A percentile compares a stretch with the other conserved stretches of the same genome.
phyloP scores from a whole-genome alignment of 192 early-diverging fungal species.

The Backusella tarrabulga region DNA sequence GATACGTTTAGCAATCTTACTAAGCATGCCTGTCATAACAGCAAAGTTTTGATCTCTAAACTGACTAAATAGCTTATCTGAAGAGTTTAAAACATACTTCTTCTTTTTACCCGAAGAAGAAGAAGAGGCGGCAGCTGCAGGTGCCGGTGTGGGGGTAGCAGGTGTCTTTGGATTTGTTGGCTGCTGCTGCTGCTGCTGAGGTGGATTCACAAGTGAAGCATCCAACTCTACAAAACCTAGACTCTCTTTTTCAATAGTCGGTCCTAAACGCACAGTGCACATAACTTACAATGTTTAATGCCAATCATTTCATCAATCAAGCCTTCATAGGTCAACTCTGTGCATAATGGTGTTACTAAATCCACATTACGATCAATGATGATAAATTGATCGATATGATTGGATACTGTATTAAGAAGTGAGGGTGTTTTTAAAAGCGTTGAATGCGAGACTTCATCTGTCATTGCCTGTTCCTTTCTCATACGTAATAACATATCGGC shows the following conservation, averaged over 20 bases:
- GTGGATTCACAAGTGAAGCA: constrained; percentile 50
- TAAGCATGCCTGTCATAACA: constrained; percentile 80
- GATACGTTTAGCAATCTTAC: constrained; percentile 79
- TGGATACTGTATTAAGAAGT: constrained; percentile 51
- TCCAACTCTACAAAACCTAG: constrained; percentile 78
- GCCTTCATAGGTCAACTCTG: constrained; percentile 96
- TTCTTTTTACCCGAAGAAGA: constrained; percentile 56
- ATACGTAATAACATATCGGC: constrained; percentile 81
- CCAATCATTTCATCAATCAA: constrained; percentile 93
- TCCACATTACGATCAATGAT: constrained; percentile 92
- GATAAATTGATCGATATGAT: constrained; percentile 77
- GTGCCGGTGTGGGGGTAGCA: constrained; percentile 21
- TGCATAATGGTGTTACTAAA: constrained; percentile 88
- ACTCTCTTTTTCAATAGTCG: not conserved
- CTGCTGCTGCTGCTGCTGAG: constrained; percentile 12
- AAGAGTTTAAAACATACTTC: constrained; percentile 78
- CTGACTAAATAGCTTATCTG: constrained; percentile 77
- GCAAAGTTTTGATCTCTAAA: constrained; percentile 91
- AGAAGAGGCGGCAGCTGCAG: constrained; percentile 22
- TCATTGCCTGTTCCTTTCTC: constrained; percentile 73
- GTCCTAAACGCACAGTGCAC: no score
- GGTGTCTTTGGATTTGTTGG: constrained; percentile 8
- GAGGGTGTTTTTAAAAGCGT: constrained; percentile 33
- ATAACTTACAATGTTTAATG: constrained; percentile 65
- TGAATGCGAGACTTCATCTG: constrained; percentile 45